A percentile compares a stretch with the other conserved stretches of the same genome.
phyloP scores from a whole-genome alignment of 140 eudicot species.

The Bidens hawaiensis region DNA sequence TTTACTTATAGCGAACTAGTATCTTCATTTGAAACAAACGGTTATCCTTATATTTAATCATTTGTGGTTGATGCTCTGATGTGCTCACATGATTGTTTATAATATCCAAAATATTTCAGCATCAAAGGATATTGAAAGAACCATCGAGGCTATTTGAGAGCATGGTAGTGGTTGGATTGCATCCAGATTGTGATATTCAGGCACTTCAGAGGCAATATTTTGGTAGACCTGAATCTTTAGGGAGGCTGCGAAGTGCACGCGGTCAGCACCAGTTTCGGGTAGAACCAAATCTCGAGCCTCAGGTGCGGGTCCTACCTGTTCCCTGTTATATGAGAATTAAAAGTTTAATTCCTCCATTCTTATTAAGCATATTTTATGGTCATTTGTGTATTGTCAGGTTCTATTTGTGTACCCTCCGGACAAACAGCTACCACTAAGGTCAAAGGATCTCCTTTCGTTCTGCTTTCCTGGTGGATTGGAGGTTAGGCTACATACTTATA shows the following conservation, averaged over 20 bases:
- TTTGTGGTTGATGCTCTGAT: background rate
- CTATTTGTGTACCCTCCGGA: constrained; percentile 95
- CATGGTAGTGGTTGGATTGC: constrained; percentile 96
- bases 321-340: background rate
- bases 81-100: constrained; percentile 1
- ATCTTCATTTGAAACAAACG: background rate
- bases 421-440: constrained; percentile 75
- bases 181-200: constrained; percentile 75
- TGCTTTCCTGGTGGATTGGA: constrained; percentile 98
- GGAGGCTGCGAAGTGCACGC: constrained; percentile 71
- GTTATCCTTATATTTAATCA: background rate
- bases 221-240: constrained; percentile 74
- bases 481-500: constrained; percentile 35
- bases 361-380: constrained; percentile 9
- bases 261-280: constrained; percentile 76
- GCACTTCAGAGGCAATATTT: constrained; percentile 64
- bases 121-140: constrained; percentile 74
- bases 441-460: constrained; percentile 95
- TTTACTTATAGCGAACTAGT: background rate
- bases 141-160: constrained; percentile 96
- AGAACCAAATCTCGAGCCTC: constrained; percentile 94
- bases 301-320: constrained; percentile 41
- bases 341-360: background rate
- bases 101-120: constrained; percentile 37
- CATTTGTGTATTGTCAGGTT: constrained; percentile 51